A percentile compares a stretch with the other conserved stretches of the same genome.
Conservation (phyloP, 306 rosid species). For the Begonia loranthoides region DNA sequence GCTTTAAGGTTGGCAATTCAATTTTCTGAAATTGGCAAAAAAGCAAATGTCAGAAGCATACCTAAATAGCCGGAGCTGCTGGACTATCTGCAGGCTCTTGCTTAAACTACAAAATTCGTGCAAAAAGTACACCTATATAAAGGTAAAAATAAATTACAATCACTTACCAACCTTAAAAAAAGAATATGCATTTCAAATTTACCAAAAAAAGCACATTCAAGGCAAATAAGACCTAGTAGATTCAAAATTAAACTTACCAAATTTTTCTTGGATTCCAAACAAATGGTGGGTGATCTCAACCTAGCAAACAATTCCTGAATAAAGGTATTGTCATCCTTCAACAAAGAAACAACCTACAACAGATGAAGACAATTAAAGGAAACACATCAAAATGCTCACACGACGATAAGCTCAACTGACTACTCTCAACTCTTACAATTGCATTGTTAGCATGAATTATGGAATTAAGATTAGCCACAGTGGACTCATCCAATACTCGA, state of each 20-base stretch:
- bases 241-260: conserved; percentile 30
- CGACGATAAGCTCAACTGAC: conserved; percentile 2
- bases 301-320: conserved; percentile 89
- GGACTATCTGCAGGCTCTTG: conserved; percentile 91
- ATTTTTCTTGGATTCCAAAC: conserved; percentile 71
- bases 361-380: conserved; percentile 2
- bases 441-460: conserved; percentile 86
- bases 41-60: conserved; percentile 1
- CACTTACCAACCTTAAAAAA: no score
- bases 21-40: no score
- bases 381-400: no score
- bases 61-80: conserved; percentile 89
- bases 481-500: conserved; percentile 74
- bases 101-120: conserved; percentile 86
- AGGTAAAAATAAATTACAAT: no score
- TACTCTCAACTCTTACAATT: conserved; percentile 33
- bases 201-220: no score
- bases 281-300: conserved; percentile 52
- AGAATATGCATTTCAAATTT: no score
- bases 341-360: conserved; percentile 68
- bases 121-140: conserved; percentile 62
- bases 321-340: conserved; percentile 80
- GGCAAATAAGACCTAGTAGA: no score
- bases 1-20: no score
- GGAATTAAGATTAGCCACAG: conserved; percentile 69